Evolutionary conservation across 345 rosid genomes (phyloP).

Genomic region (Aquilaria sinensis): DNA sequence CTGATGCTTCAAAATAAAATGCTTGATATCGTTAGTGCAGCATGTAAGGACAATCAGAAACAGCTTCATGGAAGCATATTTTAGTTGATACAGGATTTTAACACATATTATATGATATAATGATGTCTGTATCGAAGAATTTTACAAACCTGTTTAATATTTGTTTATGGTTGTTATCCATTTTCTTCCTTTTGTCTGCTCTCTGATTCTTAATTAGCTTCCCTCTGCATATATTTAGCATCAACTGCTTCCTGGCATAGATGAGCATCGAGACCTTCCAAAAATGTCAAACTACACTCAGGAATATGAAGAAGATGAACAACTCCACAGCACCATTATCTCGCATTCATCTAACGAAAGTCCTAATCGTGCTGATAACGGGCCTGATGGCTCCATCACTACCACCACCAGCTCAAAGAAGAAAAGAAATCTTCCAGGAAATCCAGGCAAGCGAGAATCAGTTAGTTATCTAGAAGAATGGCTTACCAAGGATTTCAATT

Average conservation of each 20-base stretch:
- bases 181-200: slow-evolving; percentile 35
- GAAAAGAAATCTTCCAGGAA: slow-evolving; percentile 55
- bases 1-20: neutral
- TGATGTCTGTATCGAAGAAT: slow-evolving; percentile 26
- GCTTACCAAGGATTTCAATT: neutral
- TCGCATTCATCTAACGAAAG: slow-evolving; percentile 37
- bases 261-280: slow-evolving; percentile 5
- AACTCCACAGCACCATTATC: slow-evolving; percentile 26
- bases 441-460: slow-evolving; percentile 37
- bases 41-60: slow-evolving; percentile 27
- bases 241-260: slow-evolving; percentile 15
- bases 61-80: slow-evolving; percentile 8
- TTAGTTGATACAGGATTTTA: slow-evolving; percentile 5
- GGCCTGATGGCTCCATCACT: slow-evolving; percentile 22
- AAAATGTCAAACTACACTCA: slow-evolving; percentile 41
- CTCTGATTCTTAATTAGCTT: slow-evolving; percentile 3
- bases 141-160: slow-evolving; percentile 15
- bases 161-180: slow-evolving; percentile 18
- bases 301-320: slow-evolving; percentile 43
- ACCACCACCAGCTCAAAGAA: slow-evolving; percentile 24
- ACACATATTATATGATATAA: slow-evolving; percentile 6
- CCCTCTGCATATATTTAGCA: slow-evolving; percentile 16
- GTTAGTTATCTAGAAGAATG: neutral
- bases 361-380: slow-evolving; percentile 26
- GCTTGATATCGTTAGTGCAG: slow-evolving; percentile 5